phyloP scores from a whole-genome alignment of 2,329 filamentous ascomycete species.

The Aspergillus chevalieri region DNA sequence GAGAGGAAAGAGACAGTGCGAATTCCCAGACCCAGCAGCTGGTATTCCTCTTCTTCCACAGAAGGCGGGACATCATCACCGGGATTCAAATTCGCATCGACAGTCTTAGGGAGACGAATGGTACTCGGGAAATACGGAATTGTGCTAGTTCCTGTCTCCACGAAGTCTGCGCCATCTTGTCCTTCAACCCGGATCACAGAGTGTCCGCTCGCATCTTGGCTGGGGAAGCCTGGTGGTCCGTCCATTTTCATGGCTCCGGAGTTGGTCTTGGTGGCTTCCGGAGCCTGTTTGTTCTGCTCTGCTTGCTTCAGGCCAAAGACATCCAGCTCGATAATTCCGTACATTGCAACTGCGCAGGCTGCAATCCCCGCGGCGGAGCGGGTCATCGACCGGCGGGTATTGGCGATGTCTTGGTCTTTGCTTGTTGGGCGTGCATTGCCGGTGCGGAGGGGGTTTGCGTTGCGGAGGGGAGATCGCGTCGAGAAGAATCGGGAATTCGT shows the following conservation, averaged over 20 bases:
- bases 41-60: constrained; percentile 62
- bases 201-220: constrained; percentile 11
- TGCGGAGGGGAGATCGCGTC: constrained; percentile 21
- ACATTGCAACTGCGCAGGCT: constrained; percentile 35
- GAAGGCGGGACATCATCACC: constrained; percentile 32
- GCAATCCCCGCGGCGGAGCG: constrained; percentile 34
- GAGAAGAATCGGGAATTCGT: constrained; percentile 16
- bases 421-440: constrained; percentile 9
- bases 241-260: constrained; percentile 32
- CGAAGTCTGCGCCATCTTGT: constrained; percentile 62
- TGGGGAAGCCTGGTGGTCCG: constrained; percentile 33
- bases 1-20: constrained; percentile 82
- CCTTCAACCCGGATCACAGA: constrained; percentile 36
- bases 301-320: constrained; percentile 25
- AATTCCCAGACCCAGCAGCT: constrained; percentile 79
- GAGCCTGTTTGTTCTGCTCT: constrained; percentile 4
- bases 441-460: constrained; percentile 27
- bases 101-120: constrained; percentile 53
- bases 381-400: constrained; percentile 26
- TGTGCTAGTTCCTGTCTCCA: constrained; percentile 74
- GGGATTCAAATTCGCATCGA: constrained; percentile 24
- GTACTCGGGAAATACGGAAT: constrained; percentile 72
- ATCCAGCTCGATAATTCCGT: constrained; percentile 34
- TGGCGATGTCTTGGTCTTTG: constrained; percentile 18
- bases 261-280: not conserved